These are phyloP conservation scores for Boeremia lycopersici DNA, from an alignment of 2,329 filamentous ascomycete species.

Conservation along the genomic window DNA sequence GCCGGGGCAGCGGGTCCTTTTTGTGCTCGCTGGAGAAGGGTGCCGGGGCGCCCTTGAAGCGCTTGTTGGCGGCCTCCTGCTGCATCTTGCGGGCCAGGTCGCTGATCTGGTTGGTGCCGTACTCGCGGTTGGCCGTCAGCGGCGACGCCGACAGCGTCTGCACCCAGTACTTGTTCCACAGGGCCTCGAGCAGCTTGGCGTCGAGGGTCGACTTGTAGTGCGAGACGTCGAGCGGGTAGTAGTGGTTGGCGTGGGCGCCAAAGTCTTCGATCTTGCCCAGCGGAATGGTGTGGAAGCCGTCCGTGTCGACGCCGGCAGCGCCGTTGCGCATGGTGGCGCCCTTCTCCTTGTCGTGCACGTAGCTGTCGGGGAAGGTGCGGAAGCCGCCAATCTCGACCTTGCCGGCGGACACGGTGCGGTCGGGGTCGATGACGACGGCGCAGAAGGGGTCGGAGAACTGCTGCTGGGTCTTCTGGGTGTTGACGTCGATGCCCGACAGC, in stretches of 20 bases:
- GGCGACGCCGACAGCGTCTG: slow-evolving; percentile 92
- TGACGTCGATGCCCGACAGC: slow-evolving; percentile 94
- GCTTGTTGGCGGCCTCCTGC: slow-evolving; percentile 61
- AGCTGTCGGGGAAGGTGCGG: slow-evolving; percentile 80
- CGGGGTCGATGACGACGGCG: slow-evolving; percentile 94
- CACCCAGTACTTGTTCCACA: slow-evolving; percentile 99
- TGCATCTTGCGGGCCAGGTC: slow-evolving; percentile 84
- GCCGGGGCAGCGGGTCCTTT: slow-evolving; percentile 60
- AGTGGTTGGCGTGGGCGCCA: slow-evolving; percentile 86
- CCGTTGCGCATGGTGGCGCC: slow-evolving; percentile 34
- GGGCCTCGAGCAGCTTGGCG: slow-evolving; percentile 78
- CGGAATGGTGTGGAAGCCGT: slow-evolving; percentile 79
- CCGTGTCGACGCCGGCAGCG: slow-evolving; percentile 52
- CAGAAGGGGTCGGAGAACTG: slow-evolving; percentile 87
- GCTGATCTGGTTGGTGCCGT: slow-evolving; percentile 87
- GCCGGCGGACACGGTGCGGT: slow-evolving; percentile 90
- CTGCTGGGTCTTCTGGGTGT: slow-evolving; percentile 86
- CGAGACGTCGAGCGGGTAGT: slow-evolving; percentile 89
- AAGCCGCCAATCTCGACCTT: slow-evolving; percentile 98
- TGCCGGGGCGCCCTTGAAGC: slow-evolving; percentile 29
- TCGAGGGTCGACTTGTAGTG: slow-evolving; percentile 96
- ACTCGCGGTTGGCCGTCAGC: slow-evolving; percentile 90
- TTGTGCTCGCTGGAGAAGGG: slow-evolving; percentile 26
- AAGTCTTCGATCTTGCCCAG: slow-evolving; percentile 96
- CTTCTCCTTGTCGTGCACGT: slow-evolving; percentile 56